These are phyloP conservation scores for Austroboletus festivus DNA, from an alignment of 768 basidiomycete genomes.

Conservation along the genomic window DNA sequence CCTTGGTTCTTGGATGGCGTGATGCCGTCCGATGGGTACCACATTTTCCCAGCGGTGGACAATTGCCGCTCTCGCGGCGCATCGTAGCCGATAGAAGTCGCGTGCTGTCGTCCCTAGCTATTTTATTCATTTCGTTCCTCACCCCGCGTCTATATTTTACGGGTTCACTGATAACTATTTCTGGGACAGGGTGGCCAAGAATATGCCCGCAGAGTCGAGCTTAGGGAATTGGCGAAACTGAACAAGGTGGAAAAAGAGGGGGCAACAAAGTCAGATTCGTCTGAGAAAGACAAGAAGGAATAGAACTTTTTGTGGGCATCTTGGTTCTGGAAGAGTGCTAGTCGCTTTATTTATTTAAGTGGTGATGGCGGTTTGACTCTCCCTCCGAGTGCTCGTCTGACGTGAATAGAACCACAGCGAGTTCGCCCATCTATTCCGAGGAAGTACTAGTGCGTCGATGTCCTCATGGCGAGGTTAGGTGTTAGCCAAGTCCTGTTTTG, in stretches of 20 bases:
- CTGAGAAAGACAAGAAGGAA: constrained; percentile 33
- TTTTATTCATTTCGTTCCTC: not conserved
- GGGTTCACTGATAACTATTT: constrained; percentile 9
- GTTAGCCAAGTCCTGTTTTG: constrained; percentile 25
- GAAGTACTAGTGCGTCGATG: not conserved
- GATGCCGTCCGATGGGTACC: not conserved
- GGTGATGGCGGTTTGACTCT: not conserved
- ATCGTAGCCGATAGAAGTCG: constrained; percentile 10
- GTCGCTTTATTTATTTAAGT: constrained; percentile 7
- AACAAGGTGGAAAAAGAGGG: constrained; percentile 37
- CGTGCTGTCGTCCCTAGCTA: not conserved
- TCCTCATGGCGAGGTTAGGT: constrained; percentile 5
- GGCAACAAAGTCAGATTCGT: constrained; percentile 4
- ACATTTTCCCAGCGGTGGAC: constrained; percentile 9
- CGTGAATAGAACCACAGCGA: constrained; percentile 2
- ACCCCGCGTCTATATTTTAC: constrained; percentile 1
- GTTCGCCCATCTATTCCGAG: not conserved
- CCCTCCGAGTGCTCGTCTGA: not conserved
- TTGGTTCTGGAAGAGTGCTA: constrained; percentile 5
- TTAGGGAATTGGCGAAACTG: constrained; percentile 36
- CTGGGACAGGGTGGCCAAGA: constrained; percentile 73
- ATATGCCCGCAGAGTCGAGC: constrained; percentile 67
- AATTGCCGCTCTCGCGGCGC: constrained; percentile 3
- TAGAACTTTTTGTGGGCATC: constrained; percentile 7
- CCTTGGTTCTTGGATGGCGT: constrained; percentile 2